Evolutionary conservation across 1,139 yeast genomes (phyloP).

Genomic region (Kurtzmaniella quercitrusa): DNA sequence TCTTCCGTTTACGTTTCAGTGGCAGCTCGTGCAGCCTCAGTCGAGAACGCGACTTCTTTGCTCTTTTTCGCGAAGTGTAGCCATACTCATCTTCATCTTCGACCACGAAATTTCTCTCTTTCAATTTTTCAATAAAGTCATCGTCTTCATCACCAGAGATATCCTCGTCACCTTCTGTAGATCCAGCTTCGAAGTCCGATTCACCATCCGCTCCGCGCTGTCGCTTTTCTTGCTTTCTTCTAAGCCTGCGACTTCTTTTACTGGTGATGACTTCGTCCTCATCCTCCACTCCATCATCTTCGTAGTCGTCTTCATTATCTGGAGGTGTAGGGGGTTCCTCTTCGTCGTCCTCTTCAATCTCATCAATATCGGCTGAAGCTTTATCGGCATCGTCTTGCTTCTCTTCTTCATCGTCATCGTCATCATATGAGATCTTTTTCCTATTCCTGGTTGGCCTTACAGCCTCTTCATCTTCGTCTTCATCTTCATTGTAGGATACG

Average conservation of each 20-base stretch:
- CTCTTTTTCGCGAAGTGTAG: conserved; percentile 14
- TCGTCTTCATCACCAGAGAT: conserved; percentile 25
- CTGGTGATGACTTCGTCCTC: conserved; percentile 25
- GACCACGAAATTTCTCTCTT: conserved; percentile 35
- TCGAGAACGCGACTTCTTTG: conserved; percentile 22
- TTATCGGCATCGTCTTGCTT: conserved; percentile 8
- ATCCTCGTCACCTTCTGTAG: conserved; percentile 25
- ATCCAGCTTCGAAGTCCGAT: conserved; percentile 17
- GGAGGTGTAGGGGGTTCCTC: conserved; percentile 6
- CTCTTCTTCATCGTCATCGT: conserved; percentile 14
- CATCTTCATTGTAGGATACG: conserved; percentile 15
- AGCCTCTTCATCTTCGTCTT: conserved; percentile 13
- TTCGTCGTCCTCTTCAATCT: conserved; percentile 9
- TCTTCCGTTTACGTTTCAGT: conserved; percentile 17
- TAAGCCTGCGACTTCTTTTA: conserved; percentile 14
- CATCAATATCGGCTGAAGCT: conserved; percentile 7
- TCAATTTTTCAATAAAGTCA: conserved; percentile 26
- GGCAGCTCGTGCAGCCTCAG: conserved; percentile 22
- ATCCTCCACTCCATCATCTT: conserved; percentile 26
- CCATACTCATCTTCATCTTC: conserved; percentile 33
- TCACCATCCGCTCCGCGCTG: conserved; percentile 16
- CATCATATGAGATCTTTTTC: conserved; percentile 6
- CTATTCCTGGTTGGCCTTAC: conserved; percentile 10
- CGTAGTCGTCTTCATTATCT: conserved; percentile 16
- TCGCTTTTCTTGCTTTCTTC: conserved; percentile 9